Evolutionary conservation across 495 filamentous ascomycete species (phyloP), one percentile per base, ranked within the genome.

Genomic region (Lichina pygmaea): DNA sequence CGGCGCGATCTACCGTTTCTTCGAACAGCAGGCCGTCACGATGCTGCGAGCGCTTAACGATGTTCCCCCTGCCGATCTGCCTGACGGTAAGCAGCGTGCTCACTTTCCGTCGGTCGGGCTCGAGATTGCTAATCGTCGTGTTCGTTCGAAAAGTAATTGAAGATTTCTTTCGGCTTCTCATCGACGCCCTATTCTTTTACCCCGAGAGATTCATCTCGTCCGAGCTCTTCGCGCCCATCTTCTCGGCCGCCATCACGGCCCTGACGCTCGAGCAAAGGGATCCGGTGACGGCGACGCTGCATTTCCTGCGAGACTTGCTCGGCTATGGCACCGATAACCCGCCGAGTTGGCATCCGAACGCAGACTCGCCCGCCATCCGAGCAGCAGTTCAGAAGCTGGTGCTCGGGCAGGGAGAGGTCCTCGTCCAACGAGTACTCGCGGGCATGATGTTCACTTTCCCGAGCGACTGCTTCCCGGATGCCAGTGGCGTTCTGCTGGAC

Each of bases 391-490:
- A 77, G 57, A 60, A 69, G 41, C 70, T 94, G 34, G 56, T 92
- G 42, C 44, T 67, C 2, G 62, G 66, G 0, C 73, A 86, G 43
- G 89, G 91, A 43, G 78, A 85, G 57, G 57, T 71, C 24, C 66
- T 99, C 34, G 69, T 81, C 16, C 84, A 92, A 57, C 80, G 82
- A 39, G 72, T 91, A 37, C 62, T 95, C 55, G 85, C 84, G 6
- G 89, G 89, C 50, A 86, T 99, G 85, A 94, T 99, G 86, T 94
- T 93, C 56, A 83, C 75, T 0, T 99, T 95, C 65, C 89, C 89
- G 0, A 70, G 75, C 41, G 91, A 93, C 56, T 94, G 85, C 60
- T 85, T 95, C 58, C 71, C 86, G 0, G 91, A 95, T 59, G 85
- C 84, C 6, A 89, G 80, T 24, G 81, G 85, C 9, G 80, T 93